Evolutionary conservation across 257 asterid species (phyloP), one percentile per base, ranked within the genome.

Genomic region (Rhazya stricta): DNA sequence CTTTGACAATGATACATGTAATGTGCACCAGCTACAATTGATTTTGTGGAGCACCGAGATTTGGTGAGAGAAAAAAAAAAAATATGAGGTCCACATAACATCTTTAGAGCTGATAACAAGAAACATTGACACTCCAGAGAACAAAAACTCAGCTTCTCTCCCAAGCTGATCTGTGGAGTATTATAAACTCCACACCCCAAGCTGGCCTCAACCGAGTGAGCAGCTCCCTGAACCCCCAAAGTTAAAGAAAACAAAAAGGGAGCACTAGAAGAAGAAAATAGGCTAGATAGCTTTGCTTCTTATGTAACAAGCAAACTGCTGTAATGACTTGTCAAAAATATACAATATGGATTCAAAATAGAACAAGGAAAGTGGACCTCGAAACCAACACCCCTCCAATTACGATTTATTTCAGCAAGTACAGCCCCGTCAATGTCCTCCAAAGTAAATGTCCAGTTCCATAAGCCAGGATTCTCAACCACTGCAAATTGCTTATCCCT

Each of bases 391-490:
- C 98, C 98, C 79, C 98, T 90, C 97, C 97, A 94, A 78, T 94
- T 92, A 79, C 98, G 98, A 81, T 91, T 96, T 76, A 94, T 85
- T 85, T 91, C 91, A 78, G 97, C 99, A 85, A 94, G 84, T 76
- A 90, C 92, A 37, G 87, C 89, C 78, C 97, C 99, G 53, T 90
- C 93, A 71, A 90, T 86, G 83, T 90, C 97, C 85, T 94, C 91
- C 88, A 94, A 83, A 60, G 97, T 92, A 82, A 94, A 94, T 29
- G 97, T 92, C 96, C 97, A 92, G 87, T 92, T 87, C 97, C 97
- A 94, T 42, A 92, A 81, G 62, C 97, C 97, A 81, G 97, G 99
- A 82, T 94, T 94, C 84, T 92, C 99, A 80, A 94, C 97, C 60
- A 83, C 92, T 10, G 97, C 99, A 86, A 90, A 94, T 79, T 94